A percentile compares a stretch with the other conserved stretches of the same genome.
Evolutionary conservation across 1,284 basidiomycete genomes (phyloP).

Genomic region (Xerocomus nothofagi): DNA sequence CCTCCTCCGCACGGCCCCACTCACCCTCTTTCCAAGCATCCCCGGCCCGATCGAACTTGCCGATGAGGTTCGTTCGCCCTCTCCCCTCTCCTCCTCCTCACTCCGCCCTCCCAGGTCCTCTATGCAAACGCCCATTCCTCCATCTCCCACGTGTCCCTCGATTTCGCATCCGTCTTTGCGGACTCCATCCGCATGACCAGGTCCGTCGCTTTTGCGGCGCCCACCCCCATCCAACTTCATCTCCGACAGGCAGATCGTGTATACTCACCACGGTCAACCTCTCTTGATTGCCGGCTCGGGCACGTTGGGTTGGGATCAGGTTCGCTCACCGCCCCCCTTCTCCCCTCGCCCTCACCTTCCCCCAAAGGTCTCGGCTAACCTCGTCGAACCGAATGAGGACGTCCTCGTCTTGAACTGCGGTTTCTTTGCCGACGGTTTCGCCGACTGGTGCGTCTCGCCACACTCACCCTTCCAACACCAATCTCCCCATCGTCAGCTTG

Average conservation of each 20-base stretch:
- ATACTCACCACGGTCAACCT: slow-evolving; percentile 77
- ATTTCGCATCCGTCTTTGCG: slow-evolving; percentile 89
- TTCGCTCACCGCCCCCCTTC: slow-evolving; percentile 21
- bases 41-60: slow-evolving; percentile 83
- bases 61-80: slow-evolving; percentile 62
- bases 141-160: slow-evolving; percentile 88
- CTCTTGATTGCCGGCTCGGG: slow-evolving; percentile 92
- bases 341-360: background rate
- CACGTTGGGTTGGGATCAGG: slow-evolving; percentile 94
- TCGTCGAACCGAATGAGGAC: slow-evolving; percentile 79
- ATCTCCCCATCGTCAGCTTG: slow-evolving; percentile 50
- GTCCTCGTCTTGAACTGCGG: slow-evolving; percentile 83
- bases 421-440: slow-evolving; percentile 88
- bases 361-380: slow-evolving; percentile 72
- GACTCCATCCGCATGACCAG: slow-evolving; percentile 89
- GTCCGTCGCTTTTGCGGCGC: slow-evolving; percentile 28
- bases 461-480: background rate
- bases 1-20: background rate
- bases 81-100: background rate
- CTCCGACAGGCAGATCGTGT: slow-evolving; percentile 63
- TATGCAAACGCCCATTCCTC: slow-evolving; percentile 86
- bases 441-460: slow-evolving; percentile 62
- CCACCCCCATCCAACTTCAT: slow-evolving; percentile 1
- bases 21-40: slow-evolving; percentile 48
- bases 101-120: slow-evolving; percentile 47